Conservation (phyloP, 257 asterid species). For the Nicotiana undulata region DNA sequence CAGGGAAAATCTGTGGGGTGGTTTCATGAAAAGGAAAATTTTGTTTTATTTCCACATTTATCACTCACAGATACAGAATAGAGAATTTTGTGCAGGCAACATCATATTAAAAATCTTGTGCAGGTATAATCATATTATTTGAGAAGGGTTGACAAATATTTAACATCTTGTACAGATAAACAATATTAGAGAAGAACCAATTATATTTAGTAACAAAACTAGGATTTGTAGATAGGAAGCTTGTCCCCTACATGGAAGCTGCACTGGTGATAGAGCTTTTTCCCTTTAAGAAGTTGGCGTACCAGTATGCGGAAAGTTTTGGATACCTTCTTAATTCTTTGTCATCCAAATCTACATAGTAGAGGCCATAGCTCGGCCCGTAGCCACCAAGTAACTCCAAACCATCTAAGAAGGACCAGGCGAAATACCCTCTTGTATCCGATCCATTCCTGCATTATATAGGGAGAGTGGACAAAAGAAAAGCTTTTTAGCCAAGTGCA, state of each 20-base stretch:
- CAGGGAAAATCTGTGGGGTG: background rate
- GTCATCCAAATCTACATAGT: slow-evolving; percentile 55
- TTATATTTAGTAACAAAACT: background rate
- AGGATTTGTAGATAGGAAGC: background rate
- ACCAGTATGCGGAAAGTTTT: slow-evolving; percentile 45
- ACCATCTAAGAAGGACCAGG: slow-evolving; percentile 55
- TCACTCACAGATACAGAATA: too few relatives aligned
- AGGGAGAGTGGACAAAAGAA: background rate
- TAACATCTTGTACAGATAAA: background rate
- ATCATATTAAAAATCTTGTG: background rate
- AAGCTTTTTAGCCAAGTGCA: background rate
- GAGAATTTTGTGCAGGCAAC: background rate
- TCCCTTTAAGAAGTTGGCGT: slow-evolving; percentile 38
- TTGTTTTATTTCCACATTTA: background rate
- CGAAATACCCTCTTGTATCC: slow-evolving; percentile 43
- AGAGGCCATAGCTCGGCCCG: slow-evolving; percentile 27
- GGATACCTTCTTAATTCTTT: slow-evolving; percentile 29
- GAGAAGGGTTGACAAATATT: background rate
- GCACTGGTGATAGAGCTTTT: slow-evolving; percentile 2
- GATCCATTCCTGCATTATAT: slow-evolving; percentile 44
- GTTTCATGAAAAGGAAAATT: background rate
- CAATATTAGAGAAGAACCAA: background rate
- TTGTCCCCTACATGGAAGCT: background rate
- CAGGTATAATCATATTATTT: background rate
- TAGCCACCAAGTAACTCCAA: slow-evolving; percentile 42